phyloP scores from a whole-genome alignment of 441 rosid genomes.

The Populus trichocarpa region DNA sequence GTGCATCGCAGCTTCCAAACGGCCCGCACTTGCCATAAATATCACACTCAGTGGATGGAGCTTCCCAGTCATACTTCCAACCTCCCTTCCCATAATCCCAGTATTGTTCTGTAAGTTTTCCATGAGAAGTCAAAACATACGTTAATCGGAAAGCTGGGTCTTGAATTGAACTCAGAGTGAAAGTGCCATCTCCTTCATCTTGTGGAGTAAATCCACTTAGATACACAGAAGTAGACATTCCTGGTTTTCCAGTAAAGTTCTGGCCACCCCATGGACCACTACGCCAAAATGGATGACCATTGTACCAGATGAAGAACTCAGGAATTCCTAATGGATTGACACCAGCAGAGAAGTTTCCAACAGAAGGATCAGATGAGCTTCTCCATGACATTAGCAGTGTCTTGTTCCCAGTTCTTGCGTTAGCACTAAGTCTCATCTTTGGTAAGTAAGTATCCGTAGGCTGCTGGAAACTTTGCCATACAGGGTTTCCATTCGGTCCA shows the following conservation, averaged over 20 bases:
- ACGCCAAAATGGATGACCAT: constrained; percentile 32
- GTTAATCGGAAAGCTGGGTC: background rate
- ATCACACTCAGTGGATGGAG: constrained; percentile 1
- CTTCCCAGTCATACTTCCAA: constrained; percentile 4
- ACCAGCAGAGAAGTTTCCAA: constrained; percentile 6
- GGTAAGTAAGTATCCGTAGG: constrained; percentile 2
- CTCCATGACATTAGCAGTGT: constrained; percentile 19
- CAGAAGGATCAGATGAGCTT: constrained; percentile 24
- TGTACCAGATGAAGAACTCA: constrained; percentile 27
- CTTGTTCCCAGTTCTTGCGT: background rate
- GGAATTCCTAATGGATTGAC: background rate
- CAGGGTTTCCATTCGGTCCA: too few species aligned
- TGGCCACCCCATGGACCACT: constrained; percentile 49
- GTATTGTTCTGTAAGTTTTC: constrained; percentile 1
- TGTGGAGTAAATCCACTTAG: constrained; percentile 23
- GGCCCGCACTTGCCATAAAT: too few species aligned
- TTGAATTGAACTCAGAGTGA: constrained; percentile 9
- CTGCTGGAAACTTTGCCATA: background rate
- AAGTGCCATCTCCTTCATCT: constrained; percentile 20
- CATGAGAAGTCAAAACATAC: constrained; percentile 21
- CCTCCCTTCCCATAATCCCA: background rate
- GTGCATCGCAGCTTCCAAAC: too few species aligned
- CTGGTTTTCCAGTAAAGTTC: constrained; percentile 32
- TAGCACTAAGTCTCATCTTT: background rate
- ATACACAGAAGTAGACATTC: constrained; percentile 16